Evolutionary conservation across 2,329 filamentous ascomycete species (phyloP), one percentile per base, ranked within the genome.

Genomic region (Coleophoma eucalyptorum): DNA sequence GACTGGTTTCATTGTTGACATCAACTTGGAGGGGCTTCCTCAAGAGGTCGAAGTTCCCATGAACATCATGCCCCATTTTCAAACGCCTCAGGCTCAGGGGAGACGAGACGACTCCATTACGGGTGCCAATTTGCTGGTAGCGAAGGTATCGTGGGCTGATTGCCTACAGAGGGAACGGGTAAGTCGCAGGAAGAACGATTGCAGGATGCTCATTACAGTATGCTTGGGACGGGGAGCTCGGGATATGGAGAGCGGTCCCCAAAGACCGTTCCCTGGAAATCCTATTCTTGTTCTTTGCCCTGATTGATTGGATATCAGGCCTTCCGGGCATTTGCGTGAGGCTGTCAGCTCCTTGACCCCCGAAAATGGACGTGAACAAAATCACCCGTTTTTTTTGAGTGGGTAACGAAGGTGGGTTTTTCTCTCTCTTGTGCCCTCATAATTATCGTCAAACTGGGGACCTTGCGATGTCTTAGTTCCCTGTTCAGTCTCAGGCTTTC

Each of bases 211-310:
- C 26, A 26, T 26, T 26, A 26, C 26, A 26, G 26, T 26, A 32
- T 20, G 31, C 42, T 26, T 26, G 20, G 42, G 21, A 31, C 42
- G 42, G 42, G 42, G 42, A 44, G 21, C 20, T 20, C 42, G 42
- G 42, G 26, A 33, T 11, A 44, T 44, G 42, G 42, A 26, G 20
- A 26, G 31, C 19, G 16, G 26, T 26, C 21, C 42, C 41, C 42
- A 44, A 44, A 44, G 42, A 44, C 42, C 15, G 19, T 31, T 32
- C 42, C 42, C 31, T 44, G 42, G 42, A 44, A 44, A 21, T 26
- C 42, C 42, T 44, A 44, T 44, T 44, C 42, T 44, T 32, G 42
- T 26, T 26, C 42, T n/a, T 26, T 44, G n/a, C 20, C 26, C 12
- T 11, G n/a, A 44, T 44, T 20, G 26, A 44, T 44, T 44, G 42